Evolutionary conservation across 108 stramenopile genomes (phyloP).

Genomic region (Pseudonitzschia delicatissima): DNA sequence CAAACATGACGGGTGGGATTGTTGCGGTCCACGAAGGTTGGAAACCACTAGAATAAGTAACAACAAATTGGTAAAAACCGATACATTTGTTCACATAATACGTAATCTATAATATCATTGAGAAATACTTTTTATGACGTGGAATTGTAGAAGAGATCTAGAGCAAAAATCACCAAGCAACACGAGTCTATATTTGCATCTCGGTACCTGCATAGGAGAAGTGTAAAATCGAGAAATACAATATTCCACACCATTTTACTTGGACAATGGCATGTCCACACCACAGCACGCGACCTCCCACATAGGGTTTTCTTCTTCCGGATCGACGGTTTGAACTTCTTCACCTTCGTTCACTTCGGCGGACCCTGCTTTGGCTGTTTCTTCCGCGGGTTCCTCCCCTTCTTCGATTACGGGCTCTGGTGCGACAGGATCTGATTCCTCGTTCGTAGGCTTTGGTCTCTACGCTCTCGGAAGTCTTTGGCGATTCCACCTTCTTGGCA

Average conservation of each 20-base stretch:
- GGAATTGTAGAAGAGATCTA: not conserved
- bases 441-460: conserved; percentile 7
- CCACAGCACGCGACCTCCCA: conserved; percentile 8
- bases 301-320: not conserved
- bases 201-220: too few relatives aligned
- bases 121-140: not conserved
- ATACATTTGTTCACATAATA: not conserved
- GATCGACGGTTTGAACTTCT: not conserved
- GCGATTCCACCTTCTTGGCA: not conserved
- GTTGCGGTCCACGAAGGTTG: conserved; percentile 92
- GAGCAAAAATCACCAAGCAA: too few relatives aligned
- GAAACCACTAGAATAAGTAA: conserved; percentile 55
- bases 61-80: too few relatives aligned
- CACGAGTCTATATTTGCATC: too few relatives aligned
- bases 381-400: conserved; percentile 3
- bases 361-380: conserved; percentile 2
- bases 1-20: conserved; percentile 91
- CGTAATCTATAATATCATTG: not conserved
- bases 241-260: too few relatives aligned
- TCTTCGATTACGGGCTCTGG: not conserved
- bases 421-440: not conserved
- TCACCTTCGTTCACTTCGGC: not conserved
- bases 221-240: too few relatives aligned
- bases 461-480: not conserved
- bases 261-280: conserved; percentile 1